Evolutionary conservation across 495 filamentous ascomycete genomes (phyloP), one percentile per base, ranked within the genome.

Genomic region (Tuber microsphaerosporum): DNA sequence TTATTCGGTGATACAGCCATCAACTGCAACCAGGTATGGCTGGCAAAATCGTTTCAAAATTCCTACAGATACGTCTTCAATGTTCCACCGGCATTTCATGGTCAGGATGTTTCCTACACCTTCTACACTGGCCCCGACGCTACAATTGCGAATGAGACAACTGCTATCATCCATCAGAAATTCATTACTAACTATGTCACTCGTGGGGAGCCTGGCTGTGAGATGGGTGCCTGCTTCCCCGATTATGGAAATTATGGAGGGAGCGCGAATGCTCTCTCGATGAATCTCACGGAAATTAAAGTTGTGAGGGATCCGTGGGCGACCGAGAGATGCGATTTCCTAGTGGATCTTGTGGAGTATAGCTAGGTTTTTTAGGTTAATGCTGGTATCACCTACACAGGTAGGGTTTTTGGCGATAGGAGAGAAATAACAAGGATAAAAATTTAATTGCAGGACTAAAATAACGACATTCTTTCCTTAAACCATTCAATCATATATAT

Each of bases 21-120:
- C 79, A 84, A 84, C 41, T 89, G 88, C 82, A 88, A 87, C 78
- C 84, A 85, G 26, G 79, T 85, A 80, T 85, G 83, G 73, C 76
- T 89, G 10, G 81, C 81, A 71, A 75, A 76, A 74, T 87, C 84
- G 10, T 89, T 85, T 77, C 88, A 89, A 78, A 78, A 87, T 45
- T 87, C 87, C 1, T 90, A 87, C 79, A 83, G 85, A 6, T 92
- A 92, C 80, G 79, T 86, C 22, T 92, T 92, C 82, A 86, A 84
- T 77, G 84, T 92, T 71, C 85, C 87, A 10, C 89, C 91, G 0
- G 89, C 84, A 7, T 80, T 85, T 46, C 89, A 90, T 75, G 87
- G 85, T 19, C 71, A 84, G 10, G 89, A 90, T 80, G 75, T 89
- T 31, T 2, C 84, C n/a, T 91, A 88, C 74, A 88, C 85, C 2